A percentile compares a stretch with the other conserved stretches of the same genome.
Conservation (phyloP, 2,329 filamentous ascomycete genomes). For the Alternaria gansuensis region DNA sequence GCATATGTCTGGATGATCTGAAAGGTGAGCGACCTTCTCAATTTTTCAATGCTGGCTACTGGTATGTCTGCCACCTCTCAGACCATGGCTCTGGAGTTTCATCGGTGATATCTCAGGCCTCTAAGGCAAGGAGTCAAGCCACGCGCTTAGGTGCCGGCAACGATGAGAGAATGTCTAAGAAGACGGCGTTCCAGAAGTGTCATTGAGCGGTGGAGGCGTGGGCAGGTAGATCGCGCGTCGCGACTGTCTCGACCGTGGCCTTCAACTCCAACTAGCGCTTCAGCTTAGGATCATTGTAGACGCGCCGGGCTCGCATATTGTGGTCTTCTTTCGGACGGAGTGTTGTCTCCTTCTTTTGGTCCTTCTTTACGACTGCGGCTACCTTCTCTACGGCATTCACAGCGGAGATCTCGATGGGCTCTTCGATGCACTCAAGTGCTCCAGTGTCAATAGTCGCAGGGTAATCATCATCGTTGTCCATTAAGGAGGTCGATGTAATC, state of each 20-base stretch:
- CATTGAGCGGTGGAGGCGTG: neutral
- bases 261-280: neutral
- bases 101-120: neutral
- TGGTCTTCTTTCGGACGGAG: neutral
- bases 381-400: neutral
- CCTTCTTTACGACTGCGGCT: neutral
- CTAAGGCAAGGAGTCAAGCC: neutral
- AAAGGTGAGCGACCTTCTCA: too few relatives aligned
- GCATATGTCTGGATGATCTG: neutral
- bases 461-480: neutral
- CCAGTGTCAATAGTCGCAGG: neutral
- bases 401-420: neutral
- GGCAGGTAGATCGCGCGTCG: accelerated
- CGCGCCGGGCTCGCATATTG: neutral
- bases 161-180: neutral
- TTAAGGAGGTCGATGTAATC: neutral
- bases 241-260: neutral
- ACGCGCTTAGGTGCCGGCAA: neutral
- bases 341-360: neutral
- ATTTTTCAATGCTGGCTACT: neutral
- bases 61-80: neutral
- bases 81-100: neutral
- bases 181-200: neutral
- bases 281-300: neutral
- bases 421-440: neutral